phyloP scores from a whole-genome alignment of 2,329 filamentous ascomycete species.

The Dryadomyces quercus-mongolicae region DNA sequence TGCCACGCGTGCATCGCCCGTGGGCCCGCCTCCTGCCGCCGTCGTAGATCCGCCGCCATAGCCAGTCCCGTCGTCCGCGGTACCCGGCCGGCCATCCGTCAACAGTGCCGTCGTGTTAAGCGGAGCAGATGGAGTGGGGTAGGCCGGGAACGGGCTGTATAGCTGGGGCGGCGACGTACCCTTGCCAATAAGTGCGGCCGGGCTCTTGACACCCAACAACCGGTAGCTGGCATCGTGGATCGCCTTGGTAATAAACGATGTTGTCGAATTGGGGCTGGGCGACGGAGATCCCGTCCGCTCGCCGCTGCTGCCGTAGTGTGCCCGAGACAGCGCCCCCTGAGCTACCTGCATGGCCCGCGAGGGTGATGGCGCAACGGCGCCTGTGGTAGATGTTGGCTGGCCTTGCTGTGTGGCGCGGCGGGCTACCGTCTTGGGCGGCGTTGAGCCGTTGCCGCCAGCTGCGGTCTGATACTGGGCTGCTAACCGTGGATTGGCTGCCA shows the following conservation, averaged over 20 bases:
- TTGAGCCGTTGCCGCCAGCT: conserved; percentile 22
- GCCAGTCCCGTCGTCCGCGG: background rate
- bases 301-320: conserved; percentile 38
- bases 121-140: conserved; percentile 48
- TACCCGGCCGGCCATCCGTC: conserved; percentile 9
- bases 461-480: conserved; percentile 26
- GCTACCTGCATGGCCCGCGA: conserved; percentile 67
- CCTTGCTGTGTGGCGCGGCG: conserved; percentile 73
- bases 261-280: conserved; percentile 57
- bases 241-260: conserved; percentile 87
- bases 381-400: conserved; percentile 53
- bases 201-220: conserved; percentile 59
- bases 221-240: conserved; percentile 82
- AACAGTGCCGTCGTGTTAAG: conserved; percentile 5
- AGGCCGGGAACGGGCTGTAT: conserved; percentile 74
- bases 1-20: conserved; percentile 70
- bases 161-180: conserved; percentile 61
- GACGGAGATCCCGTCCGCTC: conserved; percentile 68
- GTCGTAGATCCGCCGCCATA: conserved; percentile 29
- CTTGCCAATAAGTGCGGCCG: conserved; percentile 47
- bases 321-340: conserved; percentile 44
- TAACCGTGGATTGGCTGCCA: conserved; percentile 68
- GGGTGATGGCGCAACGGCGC: conserved; percentile 52
- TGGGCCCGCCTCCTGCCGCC: conserved; percentile 33
- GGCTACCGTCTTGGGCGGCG: conserved; percentile 49